Evolutionary conservation across 768 basidiomycete genomes (phyloP).

Genomic region (Leccinum pellstonianum): DNA sequence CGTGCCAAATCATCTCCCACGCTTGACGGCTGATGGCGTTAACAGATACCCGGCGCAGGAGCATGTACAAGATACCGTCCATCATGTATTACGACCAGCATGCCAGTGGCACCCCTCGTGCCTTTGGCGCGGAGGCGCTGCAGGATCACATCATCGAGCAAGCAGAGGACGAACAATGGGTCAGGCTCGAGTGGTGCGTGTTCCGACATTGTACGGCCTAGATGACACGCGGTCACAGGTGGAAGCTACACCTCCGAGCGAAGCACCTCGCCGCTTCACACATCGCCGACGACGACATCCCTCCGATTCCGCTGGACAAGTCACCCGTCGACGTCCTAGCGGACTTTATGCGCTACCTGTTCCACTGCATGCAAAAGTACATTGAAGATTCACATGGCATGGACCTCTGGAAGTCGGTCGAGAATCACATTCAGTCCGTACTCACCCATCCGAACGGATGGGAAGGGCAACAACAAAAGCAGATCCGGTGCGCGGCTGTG

Average conservation of each 20-base stretch:
- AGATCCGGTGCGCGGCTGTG: slow-evolving; percentile 54
- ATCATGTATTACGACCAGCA: slow-evolving; percentile 45
- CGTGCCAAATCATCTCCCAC: not conserved
- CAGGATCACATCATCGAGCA: slow-evolving; percentile 38
- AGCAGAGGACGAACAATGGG: slow-evolving; percentile 46
- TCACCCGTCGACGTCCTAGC: slow-evolving; percentile 43
- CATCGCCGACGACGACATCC: slow-evolving; percentile 35
- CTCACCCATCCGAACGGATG: slow-evolving; percentile 66
- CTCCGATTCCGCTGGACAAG: slow-evolving; percentile 45
- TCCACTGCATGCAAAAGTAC: slow-evolving; percentile 42
- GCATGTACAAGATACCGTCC: slow-evolving; percentile 46
- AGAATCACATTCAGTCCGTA: slow-evolving; percentile 46
- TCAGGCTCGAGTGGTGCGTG: slow-evolving; percentile 44
- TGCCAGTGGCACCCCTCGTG: slow-evolving; percentile 33
- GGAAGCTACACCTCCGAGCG: slow-evolving; percentile 41
- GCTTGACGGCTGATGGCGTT: slow-evolving; percentile 4
- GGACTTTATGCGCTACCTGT: slow-evolving; percentile 49
- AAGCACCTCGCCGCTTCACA: slow-evolving; percentile 37
- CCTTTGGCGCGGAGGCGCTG: slow-evolving; percentile 46
- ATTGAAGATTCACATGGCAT: slow-evolving; percentile 49
- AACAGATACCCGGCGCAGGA: slow-evolving; percentile 42
- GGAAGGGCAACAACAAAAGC: slow-evolving; percentile 57
- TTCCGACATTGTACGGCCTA: not conserved
- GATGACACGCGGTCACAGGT: slow-evolving; percentile 20
- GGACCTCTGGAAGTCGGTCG: slow-evolving; percentile 45